A percentile compares a stretch with the other conserved stretches of the same genome.
Conservation (phyloP, 1,139 yeast genomes). For the Hansenula sp. region DNA sequence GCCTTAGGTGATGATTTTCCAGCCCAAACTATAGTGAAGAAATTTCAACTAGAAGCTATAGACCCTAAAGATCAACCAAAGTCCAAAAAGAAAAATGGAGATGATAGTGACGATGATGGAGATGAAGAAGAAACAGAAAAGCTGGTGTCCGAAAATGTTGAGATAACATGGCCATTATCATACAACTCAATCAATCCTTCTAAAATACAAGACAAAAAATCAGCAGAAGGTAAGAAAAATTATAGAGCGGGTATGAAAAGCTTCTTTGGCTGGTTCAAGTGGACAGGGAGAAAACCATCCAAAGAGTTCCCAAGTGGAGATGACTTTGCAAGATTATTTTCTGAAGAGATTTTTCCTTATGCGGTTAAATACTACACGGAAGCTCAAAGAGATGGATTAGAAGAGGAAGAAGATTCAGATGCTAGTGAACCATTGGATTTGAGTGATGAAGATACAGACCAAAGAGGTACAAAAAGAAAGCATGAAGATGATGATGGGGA, state of each 20-base stretch:
- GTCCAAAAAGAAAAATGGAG: conserved; percentile 8
- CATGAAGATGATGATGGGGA: conserved; percentile 5
- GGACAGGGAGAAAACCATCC: conserved; percentile 74
- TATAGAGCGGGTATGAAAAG: conserved; percentile 72
- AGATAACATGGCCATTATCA: conserved; percentile 57
- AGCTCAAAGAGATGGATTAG: conserved; percentile 53
- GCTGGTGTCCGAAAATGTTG: conserved; percentile 46
- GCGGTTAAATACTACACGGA: conserved; percentile 71
- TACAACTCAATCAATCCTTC: conserved; percentile 51
- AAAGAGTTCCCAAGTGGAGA: conserved; percentile 73
- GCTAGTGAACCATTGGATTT: conserved; percentile 44
- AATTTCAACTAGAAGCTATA: conserved; percentile 42
- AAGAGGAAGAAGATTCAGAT: conserved; percentile 48
- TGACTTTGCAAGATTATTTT: conserved; percentile 57
- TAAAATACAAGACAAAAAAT: conserved; percentile 37
- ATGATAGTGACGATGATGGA: conserved; percentile 30
- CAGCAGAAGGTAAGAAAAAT: conserved; percentile 50
- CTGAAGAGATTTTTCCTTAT: conserved; percentile 66
- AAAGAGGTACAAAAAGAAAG: conserved; percentile 17
- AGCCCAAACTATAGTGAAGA: conserved; percentile 51
- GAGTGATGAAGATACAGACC: conserved; percentile 39
- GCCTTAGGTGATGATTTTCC: conserved; percentile 35
- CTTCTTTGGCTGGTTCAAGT: conserved; percentile 67
- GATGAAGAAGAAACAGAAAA: conserved; percentile 46
- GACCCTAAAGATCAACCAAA: conserved; percentile 14